These are phyloP conservation scores for Fomitopsis schrenkii DNA, from an alignment of 1,284 basidiomycete species.

Conservation along the genomic window DNA sequence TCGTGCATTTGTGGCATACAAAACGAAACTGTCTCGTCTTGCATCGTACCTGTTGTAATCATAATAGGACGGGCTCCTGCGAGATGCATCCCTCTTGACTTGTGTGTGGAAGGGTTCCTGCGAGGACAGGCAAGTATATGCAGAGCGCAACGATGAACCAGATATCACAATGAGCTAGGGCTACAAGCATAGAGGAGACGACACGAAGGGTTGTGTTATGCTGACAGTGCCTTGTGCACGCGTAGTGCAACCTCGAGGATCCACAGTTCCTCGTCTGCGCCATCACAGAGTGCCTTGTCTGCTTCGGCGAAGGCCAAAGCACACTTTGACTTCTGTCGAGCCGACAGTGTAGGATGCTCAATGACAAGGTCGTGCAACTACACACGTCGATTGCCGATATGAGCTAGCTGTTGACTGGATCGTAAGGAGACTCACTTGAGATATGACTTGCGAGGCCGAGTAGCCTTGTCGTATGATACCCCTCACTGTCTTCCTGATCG, in stretches of 20 bases:
- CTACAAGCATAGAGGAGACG: background rate
- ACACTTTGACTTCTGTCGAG: slow-evolving; percentile 79
- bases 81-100: background rate
- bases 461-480: slow-evolving; percentile 85
- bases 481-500: slow-evolving; percentile 72
- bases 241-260: slow-evolving; percentile 83
- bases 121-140: background rate
- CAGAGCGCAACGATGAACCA: background rate
- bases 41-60: slow-evolving; percentile 5
- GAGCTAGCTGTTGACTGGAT: background rate
- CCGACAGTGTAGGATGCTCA: slow-evolving; percentile 74
- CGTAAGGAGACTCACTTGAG: slow-evolving; percentile 57
- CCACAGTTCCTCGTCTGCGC: slow-evolving; percentile 98
- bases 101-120: background rate
- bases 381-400: slow-evolving; percentile 8
- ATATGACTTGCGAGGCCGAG: slow-evolving; percentile 86
- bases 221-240: slow-evolving; percentile 58
- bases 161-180: background rate
- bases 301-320: slow-evolving; percentile 90
- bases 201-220: background rate
- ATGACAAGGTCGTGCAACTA: slow-evolving; percentile 92
- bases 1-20: slow-evolving; percentile 17
- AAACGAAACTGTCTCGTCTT: slow-evolving; percentile 13
- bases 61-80: background rate
- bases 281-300: slow-evolving; percentile 95